Conservation (phyloP, 73 alveolate species). For the Paramecium primaurelia region DNA sequence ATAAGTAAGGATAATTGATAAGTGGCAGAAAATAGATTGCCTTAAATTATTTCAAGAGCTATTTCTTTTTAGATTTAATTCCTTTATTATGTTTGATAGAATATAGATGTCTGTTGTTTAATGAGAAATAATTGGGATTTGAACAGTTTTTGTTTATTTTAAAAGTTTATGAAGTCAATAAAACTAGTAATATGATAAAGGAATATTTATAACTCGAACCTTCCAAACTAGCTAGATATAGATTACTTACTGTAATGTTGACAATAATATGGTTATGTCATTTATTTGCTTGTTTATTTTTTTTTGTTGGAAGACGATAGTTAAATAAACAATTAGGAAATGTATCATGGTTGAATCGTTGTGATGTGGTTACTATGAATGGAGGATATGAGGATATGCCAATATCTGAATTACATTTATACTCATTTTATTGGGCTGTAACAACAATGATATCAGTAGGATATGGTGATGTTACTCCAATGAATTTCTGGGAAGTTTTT, state of each 20-base stretch:
- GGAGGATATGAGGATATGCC: neutral
- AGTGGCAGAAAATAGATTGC: neutral
- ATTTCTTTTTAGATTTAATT: neutral
- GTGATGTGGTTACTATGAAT: neutral
- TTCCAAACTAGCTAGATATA: neutral
- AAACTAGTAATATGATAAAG: neutral
- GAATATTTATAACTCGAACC: neutral
- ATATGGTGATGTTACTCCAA: conserved; percentile 61
- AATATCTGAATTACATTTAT: neutral
- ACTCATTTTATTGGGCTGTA: conserved; percentile 59
- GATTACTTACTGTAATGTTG: neutral
- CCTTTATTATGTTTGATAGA: conserved; percentile 12
- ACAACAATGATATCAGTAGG: conserved; percentile 61
- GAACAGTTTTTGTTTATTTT: neutral
- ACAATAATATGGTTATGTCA: conserved; percentile 35
- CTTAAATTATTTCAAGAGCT: neutral
- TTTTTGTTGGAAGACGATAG: neutral
- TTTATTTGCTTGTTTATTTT: conserved; percentile 17
- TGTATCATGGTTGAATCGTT: neutral
- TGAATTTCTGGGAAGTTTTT: conserved; percentile 33
- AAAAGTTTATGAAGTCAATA: neutral
- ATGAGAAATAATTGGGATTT: neutral
- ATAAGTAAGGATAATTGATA: neutral
- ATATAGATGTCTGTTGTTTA: neutral
- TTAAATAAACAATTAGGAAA: neutral